phyloP scores from a whole-genome alignment of 192 early-diverging fungal genomes.

The Coemansia sp. region DNA sequence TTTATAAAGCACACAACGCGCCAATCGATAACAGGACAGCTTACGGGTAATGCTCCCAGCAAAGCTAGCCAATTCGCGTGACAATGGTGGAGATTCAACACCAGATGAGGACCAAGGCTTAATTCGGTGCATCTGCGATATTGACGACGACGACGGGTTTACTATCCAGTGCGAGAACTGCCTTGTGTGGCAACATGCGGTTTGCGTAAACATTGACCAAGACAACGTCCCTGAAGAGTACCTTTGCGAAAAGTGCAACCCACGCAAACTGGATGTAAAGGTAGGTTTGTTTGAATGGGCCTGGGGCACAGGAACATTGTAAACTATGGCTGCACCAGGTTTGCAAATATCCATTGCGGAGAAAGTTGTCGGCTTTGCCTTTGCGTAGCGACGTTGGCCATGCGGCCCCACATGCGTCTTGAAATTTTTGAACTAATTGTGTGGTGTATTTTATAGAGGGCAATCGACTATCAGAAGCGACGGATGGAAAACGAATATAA shows the following conservation, averaged over 20 bases:
- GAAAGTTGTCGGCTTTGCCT: background rate
- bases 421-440: background rate
- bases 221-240: slow-evolving; percentile 82
- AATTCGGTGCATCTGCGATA: slow-evolving; percentile 94
- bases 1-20: background rate
- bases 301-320: too few relatives aligned
- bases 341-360: background rate
- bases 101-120: slow-evolving; percentile 72
- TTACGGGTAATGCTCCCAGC: slow-evolving; percentile 26
- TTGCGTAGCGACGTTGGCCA: background rate
- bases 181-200: slow-evolving; percentile 91
- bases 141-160: slow-evolving; percentile 91
- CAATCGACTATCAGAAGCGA: slow-evolving; percentile 49
- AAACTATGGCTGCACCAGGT: too few relatives aligned
- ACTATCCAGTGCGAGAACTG: slow-evolving; percentile 97
- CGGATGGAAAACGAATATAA: slow-evolving; percentile 40
- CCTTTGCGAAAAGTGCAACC: slow-evolving; percentile 82
- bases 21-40: background rate
- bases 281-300: slow-evolving; percentile 9
- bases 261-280: slow-evolving; percentile 62
- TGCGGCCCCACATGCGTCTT: background rate
- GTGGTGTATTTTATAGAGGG: slow-evolving; percentile 21
- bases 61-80: slow-evolving; percentile 11
- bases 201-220: slow-evolving; percentile 73
- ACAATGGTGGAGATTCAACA: slow-evolving; percentile 41